phyloP scores from a whole-genome alignment of 257 asterid species.

The Solanum verrucosum region DNA sequence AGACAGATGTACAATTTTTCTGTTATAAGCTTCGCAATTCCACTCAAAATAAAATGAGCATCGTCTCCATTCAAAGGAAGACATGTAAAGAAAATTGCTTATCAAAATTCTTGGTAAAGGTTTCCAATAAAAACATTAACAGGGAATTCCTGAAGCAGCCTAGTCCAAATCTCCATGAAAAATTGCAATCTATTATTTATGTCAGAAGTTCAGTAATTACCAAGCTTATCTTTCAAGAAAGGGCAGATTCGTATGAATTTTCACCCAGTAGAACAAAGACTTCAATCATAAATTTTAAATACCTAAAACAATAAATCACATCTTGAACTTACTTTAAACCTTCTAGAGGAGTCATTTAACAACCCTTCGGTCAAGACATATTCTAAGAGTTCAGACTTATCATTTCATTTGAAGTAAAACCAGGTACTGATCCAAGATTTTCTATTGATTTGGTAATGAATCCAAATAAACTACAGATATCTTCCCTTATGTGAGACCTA shows the following conservation, averaged over 20 bases:
- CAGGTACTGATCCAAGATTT: background rate
- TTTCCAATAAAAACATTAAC: background rate
- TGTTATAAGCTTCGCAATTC: background rate
- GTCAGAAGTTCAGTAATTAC: background rate
- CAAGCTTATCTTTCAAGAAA: background rate
- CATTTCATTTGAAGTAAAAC: background rate
- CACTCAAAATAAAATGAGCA: background rate
- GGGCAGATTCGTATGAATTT: background rate
- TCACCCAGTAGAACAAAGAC: background rate
- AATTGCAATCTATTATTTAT: background rate
- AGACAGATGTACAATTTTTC: background rate
- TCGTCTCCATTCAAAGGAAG: background rate
- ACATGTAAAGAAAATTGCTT: background rate
- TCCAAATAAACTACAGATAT: background rate
- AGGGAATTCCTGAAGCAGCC: background rate
- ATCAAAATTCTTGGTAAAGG: background rate
- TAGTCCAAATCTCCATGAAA: background rate
- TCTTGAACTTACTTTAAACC: background rate
- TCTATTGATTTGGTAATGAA: background rate
- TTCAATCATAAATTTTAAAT: background rate
- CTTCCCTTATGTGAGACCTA: background rate
- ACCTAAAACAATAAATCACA: background rate
- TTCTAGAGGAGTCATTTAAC: background rate
- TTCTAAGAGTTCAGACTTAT: background rate
- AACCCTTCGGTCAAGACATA: background rate